Base-by-base conservation (phyloP, 495 filamentous ascomycete genomes). In the Podospora australis region DNA sequence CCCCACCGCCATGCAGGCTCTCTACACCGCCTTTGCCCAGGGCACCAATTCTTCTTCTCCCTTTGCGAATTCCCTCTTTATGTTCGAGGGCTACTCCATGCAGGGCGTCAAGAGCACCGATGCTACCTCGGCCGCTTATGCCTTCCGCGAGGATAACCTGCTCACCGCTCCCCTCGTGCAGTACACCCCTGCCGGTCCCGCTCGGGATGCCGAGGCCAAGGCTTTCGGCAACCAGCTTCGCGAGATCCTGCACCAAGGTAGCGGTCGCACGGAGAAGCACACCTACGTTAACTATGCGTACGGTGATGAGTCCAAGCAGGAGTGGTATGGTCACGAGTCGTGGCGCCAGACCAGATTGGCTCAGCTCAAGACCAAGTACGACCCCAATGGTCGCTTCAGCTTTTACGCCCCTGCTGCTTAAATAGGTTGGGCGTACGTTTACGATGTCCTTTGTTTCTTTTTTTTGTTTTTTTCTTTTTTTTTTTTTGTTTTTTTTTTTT, bases 281-380 rank as follows among this genome's bases (percentile, higher is more conserved):
- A 58, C 72, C 0, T 83, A 83, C 48, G 72, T 82, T 36, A 84
- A 83, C 55, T 83, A 84, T 60, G 80, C 80, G 0, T 68, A 69
- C 42, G 79, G 80, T 2, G 59, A 72, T 24, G 79, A 84, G 65
- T 57, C 54, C 0, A 23, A 45, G 6, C 21, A 70, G 59, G 54
- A 65, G 23, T 56, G 62, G 60, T 83, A 83, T 46, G 78, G 80
- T 0, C 55, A 59, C 41, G 77, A 78, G 41, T n/a, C 45, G 13
- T 79, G 77, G 74, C 60, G 76, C 1, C 61, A 64, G 55, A 44
- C 64, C 6, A 54, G 57, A 4, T 58, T 84, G 43, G 45, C 46
- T 26, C 54, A 39, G 6, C 47, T 82, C 57, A 82, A 82, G 69
- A 49, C 53, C 10, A 75, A 74, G 62, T 82, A 78, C 54, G 80